Evolutionary conservation across 202 grass and related monocot species (phyloP).

Genomic region (Setaria italica): DNA sequence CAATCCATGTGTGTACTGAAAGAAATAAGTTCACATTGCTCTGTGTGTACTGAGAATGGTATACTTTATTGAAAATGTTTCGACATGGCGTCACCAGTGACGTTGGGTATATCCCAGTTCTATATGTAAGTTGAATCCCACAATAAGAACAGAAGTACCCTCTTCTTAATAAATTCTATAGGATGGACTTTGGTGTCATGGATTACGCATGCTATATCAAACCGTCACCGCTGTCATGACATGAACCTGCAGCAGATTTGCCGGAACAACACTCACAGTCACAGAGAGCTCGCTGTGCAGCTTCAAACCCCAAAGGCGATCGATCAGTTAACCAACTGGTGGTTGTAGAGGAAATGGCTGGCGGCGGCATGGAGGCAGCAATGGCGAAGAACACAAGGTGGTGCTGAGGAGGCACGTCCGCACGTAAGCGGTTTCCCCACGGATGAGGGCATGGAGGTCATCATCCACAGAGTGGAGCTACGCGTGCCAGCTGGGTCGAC

Average conservation of each 20-base stretch:
- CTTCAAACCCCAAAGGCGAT: no score
- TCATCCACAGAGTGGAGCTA: neutral
- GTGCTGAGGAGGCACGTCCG: slow-evolving; percentile 49
- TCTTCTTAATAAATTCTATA: no score
- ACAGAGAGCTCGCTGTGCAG: neutral
- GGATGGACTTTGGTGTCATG: no score
- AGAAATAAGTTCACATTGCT: no score
- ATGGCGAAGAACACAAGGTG: slow-evolving; percentile 44
- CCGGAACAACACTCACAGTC: neutral
- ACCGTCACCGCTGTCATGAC: no score
- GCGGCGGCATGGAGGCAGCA: neutral
- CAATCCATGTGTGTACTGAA: no score
- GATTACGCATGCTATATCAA: no score
- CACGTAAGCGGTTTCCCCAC: slow-evolving; percentile 10
- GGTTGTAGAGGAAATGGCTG: neutral
- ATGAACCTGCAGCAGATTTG: no score
- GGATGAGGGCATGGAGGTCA: slow-evolving; percentile 52
- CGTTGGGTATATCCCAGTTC: neutral
- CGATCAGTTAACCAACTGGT: no score
- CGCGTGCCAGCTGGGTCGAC: slow-evolving; percentile 31
- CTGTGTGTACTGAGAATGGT: no score
- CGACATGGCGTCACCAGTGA: neutral
- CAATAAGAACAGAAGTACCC: no score
- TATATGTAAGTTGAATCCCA: no score
- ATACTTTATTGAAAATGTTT: neutral